Conservation (phyloP, 202 grass and related monocot species). For the Sporobolus alterniflorus region DNA sequence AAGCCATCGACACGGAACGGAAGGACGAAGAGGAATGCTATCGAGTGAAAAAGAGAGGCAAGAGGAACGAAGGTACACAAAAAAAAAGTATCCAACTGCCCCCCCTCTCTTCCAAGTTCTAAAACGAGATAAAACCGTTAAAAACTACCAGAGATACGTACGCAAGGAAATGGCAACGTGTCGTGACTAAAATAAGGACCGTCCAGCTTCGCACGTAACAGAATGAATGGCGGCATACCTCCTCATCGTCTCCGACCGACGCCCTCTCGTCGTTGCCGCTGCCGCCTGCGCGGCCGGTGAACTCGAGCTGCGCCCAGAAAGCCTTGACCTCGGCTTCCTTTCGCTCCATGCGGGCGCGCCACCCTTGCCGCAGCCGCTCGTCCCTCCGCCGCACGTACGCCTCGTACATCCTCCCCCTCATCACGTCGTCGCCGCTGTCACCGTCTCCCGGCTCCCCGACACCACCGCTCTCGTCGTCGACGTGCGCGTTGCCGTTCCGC, state of each 20-base stretch:
- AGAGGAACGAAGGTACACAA: background rate
- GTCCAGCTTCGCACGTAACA: conserved; percentile 1
- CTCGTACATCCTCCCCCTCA: conserved; percentile 58
- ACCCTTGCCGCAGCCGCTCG: conserved; percentile 58
- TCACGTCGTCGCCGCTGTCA: background rate
- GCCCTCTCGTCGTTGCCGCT: background rate
- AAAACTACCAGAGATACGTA: background rate
- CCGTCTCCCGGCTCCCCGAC: background rate
- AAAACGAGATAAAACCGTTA: conserved; percentile 14
- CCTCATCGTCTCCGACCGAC: conserved; percentile 14
- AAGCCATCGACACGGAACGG: background rate
- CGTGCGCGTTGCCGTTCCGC: background rate
- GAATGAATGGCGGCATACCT: conserved; percentile 36
- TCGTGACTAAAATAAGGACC: background rate
- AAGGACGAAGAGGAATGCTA: background rate
- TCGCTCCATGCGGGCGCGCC: conserved; percentile 59
- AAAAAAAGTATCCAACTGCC: background rate
- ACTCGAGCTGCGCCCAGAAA: conserved; percentile 64
- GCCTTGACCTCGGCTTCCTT: conserved; percentile 70
- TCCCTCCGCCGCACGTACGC: conserved; percentile 71
- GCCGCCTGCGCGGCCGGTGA: background rate
- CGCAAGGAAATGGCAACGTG: conserved; percentile 11
- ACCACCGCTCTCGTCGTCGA: background rate
- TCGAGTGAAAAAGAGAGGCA: no score
- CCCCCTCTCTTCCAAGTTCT: background rate